Evolutionary conservation across 768 basidiomycete species (phyloP), one percentile per base, ranked within the genome.

Genomic region (Erythrobasidium yunnanense): DNA sequence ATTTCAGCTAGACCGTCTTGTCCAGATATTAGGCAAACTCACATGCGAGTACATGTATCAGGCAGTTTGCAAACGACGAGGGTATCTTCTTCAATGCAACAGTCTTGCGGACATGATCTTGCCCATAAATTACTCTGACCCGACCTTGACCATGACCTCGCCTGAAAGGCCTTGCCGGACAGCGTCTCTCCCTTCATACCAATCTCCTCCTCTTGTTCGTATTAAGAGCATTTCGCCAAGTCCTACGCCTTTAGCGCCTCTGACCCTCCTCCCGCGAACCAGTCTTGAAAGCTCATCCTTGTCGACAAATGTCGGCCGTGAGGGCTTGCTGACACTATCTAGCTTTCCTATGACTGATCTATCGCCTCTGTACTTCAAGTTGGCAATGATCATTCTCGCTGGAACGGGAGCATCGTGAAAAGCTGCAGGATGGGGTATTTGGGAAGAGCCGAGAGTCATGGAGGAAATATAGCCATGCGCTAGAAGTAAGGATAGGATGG

Each of bases 171-270:
- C 84, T 73, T 89, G 74, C 75, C 83, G 79, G 73, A 93, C 76
- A 4, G 93, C 93, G 76, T 99, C 92, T 75, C 92, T 80, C 4
- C 90, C 92, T 75, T 99, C 93, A 72, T 95, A 70, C 85, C 88
- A 96, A 73, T 86, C 85, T 68, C 87, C 84, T 77, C 78, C 83
- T 70, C 80, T 80, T 54, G 87, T 90, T 76, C 79, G 81, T 18
- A 99, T 83, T 8, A 97, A 83, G 22, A 88, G 87, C 70, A 97
- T 83, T 78, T 99, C 95, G 18, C 95, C 92, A 81, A 97, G 83
- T 0, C 86, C 85, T 58, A 97, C 79, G 0, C 92, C 90, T 67
- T 83, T 83, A 13, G 95, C 81, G 8, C 83, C 84, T 74, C 87
- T 84, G 6, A 86, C 88, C 65, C 90, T 79, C 62, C 87, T 77